Evolutionary conservation across 225 moss, liverwort and hornwort species (phyloP), one percentile per base, ranked within the genome.

Genomic region (Neckera pumila): DNA sequence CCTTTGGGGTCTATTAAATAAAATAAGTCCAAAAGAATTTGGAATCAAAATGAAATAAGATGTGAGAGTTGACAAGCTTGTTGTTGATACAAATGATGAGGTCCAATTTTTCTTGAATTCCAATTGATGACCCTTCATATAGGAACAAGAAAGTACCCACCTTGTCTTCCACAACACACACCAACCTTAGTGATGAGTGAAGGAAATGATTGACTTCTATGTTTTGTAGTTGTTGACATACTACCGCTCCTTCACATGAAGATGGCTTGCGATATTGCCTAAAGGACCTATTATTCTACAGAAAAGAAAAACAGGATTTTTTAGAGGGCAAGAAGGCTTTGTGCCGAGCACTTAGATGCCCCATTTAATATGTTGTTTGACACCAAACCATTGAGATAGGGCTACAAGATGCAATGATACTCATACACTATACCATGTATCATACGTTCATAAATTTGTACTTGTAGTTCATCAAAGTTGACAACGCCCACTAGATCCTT

Each of bases 331-430:
- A 30, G 27, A 3, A 30, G 31, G 4, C 30, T 47, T 47, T 11
- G 30, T 47, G 1, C 1, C 6, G 1, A 30, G 30, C 1, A 11
- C 19, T 47, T 47, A 0, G n/a, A 47, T 0, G 1, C 1, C 0
- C 0, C 19, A 74, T 49, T 47, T 7, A 74, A 33, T 1, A 7
- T 31, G 1, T 71, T 43, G 5, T 5, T 17, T 1, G 5, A 51
- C 3, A 75, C 12, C 7, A 75, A 73, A 75, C 18, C 20, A 8
- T 1, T 49, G 4, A 33, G 3, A 2, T 19, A 7, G 1, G 7
- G 4, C 33, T 49, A 33, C 0, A 0, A 33, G 7, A 20, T 49
- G 31, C 33, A 75, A 12, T 12, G 4, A 75, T 47, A 47, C 2
- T 6, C 0, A 47, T 47, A 47, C 1, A 31, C 12, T 75, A 20